phyloP scores from a whole-genome alignment of 2,329 filamentous ascomycete species.

The Botrytis aclada region DNA sequence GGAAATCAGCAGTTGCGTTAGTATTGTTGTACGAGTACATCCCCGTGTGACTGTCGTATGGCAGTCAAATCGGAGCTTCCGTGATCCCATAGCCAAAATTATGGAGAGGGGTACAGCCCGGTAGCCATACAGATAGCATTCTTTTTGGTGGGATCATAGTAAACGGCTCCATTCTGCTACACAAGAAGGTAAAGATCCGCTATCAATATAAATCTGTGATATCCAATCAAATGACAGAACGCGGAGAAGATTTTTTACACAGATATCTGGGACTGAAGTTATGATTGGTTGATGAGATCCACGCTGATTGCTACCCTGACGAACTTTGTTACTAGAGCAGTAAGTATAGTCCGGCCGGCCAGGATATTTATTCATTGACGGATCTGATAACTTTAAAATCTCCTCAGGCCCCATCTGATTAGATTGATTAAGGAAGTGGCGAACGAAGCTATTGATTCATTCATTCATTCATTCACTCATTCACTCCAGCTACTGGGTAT shows the following conservation, averaged over 20 bases:
- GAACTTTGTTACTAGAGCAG: not conserved
- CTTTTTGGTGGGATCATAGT: not conserved
- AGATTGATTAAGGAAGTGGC: not conserved
- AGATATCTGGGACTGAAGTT: not conserved
- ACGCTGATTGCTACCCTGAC: not conserved
- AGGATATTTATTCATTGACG: not conserved
- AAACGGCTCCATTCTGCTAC: not conserved
- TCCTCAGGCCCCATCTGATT: not conserved
- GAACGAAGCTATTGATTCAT: not conserved
- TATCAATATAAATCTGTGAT: not conserved
- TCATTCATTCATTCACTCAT: not conserved
- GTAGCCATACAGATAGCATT: slow-evolving; percentile 1
- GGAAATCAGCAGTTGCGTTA: slow-evolving; percentile 1
- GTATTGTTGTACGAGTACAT: not conserved
- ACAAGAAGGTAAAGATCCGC: not conserved
- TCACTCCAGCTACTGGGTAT: not conserved
- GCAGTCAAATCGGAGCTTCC: not conserved
- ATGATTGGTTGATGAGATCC: not conserved
- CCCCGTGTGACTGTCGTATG: not conserved
- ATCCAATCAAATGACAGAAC: not conserved
- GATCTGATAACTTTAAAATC: slow-evolving; percentile 18
- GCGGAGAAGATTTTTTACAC: not conserved
- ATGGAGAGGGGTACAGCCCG: not conserved
- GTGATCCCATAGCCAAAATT: not conserved
- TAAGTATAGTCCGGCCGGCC: not conserved